phyloP scores from a whole-genome alignment of 345 rosid species.

The Excoecaria cochinchinensis region DNA sequence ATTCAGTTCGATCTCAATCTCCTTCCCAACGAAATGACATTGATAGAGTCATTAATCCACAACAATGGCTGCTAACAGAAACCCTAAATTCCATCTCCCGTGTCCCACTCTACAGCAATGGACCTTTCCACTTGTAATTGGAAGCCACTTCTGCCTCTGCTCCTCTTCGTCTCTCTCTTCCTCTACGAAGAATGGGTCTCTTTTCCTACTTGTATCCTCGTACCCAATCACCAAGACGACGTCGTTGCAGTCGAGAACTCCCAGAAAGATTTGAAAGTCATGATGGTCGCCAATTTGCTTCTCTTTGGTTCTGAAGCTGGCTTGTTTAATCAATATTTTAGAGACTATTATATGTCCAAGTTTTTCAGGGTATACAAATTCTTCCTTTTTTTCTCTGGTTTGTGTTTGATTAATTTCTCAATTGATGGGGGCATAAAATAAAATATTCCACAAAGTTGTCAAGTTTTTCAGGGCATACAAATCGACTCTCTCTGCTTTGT shows the following conservation, averaged over 20 bases:
- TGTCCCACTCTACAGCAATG: constrained; percentile 11
- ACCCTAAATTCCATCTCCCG: constrained; percentile 22
- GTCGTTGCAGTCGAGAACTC: neutral
- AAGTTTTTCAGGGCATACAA: too few relatives aligned
- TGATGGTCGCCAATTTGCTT: constrained; percentile 54
- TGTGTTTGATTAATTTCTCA: neutral
- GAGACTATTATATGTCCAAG: constrained; percentile 55
- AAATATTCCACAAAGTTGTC: too few relatives aligned
- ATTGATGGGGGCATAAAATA: too few relatives aligned
- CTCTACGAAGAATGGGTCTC: constrained; percentile 45
- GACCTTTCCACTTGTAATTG: constrained; percentile 35
- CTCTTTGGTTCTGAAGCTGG: constrained; percentile 46
- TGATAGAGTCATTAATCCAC: neutral
- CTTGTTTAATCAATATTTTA: constrained; percentile 36
- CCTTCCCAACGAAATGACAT: neutral
- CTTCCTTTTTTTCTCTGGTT: neutral
- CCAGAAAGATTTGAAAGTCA: constrained; percentile 45
- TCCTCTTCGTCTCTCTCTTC: constrained; percentile 31
- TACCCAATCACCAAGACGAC: constrained; percentile 23
- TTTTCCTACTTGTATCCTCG: constrained; percentile 43
- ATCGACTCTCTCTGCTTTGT: too few relatives aligned
- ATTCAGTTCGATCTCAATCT: neutral
- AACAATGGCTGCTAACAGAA: constrained; percentile 7
- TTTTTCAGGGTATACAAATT: constrained; percentile 42
- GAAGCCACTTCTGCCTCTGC: constrained; percentile 36